Evolutionary conservation across 306 rosid species (phyloP).

Genomic region (Vigna hirtella): DNA sequence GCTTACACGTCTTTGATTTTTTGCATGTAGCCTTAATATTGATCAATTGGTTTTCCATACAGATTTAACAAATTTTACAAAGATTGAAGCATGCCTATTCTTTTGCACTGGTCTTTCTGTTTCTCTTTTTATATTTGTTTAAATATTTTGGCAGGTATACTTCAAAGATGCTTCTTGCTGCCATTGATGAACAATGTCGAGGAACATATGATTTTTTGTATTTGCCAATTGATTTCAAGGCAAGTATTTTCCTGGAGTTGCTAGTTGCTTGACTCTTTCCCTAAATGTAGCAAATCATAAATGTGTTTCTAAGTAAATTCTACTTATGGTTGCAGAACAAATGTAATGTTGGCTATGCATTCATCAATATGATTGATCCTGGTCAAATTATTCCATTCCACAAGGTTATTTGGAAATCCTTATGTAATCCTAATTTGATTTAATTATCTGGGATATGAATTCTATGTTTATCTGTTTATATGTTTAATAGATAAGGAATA

Average conservation of each 20-base stretch:
- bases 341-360: constrained; percentile 93
- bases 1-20: constrained; percentile 29
- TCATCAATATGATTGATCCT: constrained; percentile 88
- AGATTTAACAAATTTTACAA: constrained; percentile 27
- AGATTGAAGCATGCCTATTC: constrained; percentile 12
- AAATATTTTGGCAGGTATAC: constrained; percentile 66
- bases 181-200: constrained; percentile 83
- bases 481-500: constrained; percentile 38
- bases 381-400: constrained; percentile 77
- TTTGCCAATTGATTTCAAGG: constrained; percentile 92
- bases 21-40: constrained; percentile 4
- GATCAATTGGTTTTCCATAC: constrained; percentile 14
- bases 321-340: constrained; percentile 70
- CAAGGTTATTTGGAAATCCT: constrained; percentile 59
- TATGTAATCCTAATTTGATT: constrained; percentile 13
- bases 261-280: constrained; percentile 37
- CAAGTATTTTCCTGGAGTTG: constrained; percentile 49
- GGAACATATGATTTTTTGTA: constrained; percentile 91
- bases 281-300: constrained; percentile 15
- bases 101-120: constrained; percentile 9
- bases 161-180: constrained; percentile 89
- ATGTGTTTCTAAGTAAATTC: constrained; percentile 42
- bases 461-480: constrained; percentile 23
- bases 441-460: constrained; percentile 32
- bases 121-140: constrained; percentile 36